A percentile compares a stretch with the other conserved stretches of the same genome.
phyloP scores from a whole-genome alignment of 345 rosid genomes.

The Isatis tinctoria region DNA sequence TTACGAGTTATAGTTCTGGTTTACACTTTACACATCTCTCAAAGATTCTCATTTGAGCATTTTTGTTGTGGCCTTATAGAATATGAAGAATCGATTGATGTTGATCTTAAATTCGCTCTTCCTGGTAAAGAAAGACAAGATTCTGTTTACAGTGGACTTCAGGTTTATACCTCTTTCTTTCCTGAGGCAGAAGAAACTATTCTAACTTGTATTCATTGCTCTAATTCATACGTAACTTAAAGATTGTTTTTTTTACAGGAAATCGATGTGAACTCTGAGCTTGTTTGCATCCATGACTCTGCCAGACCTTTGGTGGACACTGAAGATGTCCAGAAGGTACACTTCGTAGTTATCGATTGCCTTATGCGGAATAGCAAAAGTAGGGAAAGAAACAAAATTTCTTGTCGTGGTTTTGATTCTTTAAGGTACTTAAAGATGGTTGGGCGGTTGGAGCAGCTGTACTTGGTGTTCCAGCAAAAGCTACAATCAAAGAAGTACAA shows the following conservation, averaged over 20 bases:
- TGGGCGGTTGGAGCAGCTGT: conserved; percentile 82
- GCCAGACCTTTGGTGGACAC: conserved; percentile 76
- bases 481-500: conserved; percentile 91
- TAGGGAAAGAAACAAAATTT: neutral
- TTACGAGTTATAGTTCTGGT: neutral
- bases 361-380: neutral
- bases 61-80: conserved; percentile 38
- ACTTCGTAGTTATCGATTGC: neutral
- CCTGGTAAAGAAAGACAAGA: conserved; percentile 99
- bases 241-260: conserved; percentile 37
- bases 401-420: neutral
- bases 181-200: neutral
- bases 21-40: conserved; percentile 2
- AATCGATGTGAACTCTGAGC: conserved; percentile 60
- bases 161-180: conserved; percentile 42
- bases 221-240: neutral
- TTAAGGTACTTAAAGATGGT: conserved; percentile 78
- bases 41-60: conserved; percentile 4
- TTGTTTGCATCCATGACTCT: conserved; percentile 93
- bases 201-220: neutral
- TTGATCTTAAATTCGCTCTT: conserved; percentile 68
- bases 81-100: conserved; percentile 41
- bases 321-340: conserved; percentile 72
- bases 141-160: conserved; percentile 85
- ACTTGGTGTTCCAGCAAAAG: conserved; percentile 92